Evolutionary conservation across 139 green algal species (phyloP).

Genomic region (Picochlorum sp.): DNA sequence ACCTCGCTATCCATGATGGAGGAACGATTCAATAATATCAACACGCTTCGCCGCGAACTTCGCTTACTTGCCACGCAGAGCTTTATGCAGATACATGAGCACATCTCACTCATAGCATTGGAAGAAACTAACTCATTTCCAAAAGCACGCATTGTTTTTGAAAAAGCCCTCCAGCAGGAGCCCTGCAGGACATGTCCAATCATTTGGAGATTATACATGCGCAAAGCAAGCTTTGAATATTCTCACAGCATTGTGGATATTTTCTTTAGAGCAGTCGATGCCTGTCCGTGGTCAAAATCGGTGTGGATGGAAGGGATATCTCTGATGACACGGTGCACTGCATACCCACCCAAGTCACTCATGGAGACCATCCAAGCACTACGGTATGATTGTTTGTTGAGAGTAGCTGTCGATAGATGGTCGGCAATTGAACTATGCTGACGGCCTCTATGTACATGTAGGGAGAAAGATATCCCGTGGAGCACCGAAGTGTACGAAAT

Average conservation of each 20-base stretch:
- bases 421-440: too few species aligned
- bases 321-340: slow-evolving; percentile 20
- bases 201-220: slow-evolving; percentile 5
- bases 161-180: background rate
- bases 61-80: background rate
- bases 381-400: slow-evolving; percentile 19
- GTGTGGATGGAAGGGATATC: slow-evolving; percentile 65
- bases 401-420: background rate
- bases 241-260: slow-evolving; percentile 16
- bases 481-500: slow-evolving; percentile 67
- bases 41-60: background rate
- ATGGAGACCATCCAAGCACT: slow-evolving; percentile 25
- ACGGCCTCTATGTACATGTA: background rate
- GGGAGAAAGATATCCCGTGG: slow-evolving; percentile 50
- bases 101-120: background rate
- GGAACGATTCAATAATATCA: background rate
- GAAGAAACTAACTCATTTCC: background rate
- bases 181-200: slow-evolving; percentile 2
- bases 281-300: slow-evolving; percentile 62
- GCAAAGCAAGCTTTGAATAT: background rate
- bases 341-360: slow-evolving; percentile 35
- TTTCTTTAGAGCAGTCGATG: slow-evolving; percentile 62
- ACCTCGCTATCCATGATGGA: background rate
- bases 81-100: background rate
- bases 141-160: slow-evolving; percentile 4